phyloP scores from a whole-genome alignment of 176 grass and related monocot genomes.

The Triticum timopheevii region DNA sequence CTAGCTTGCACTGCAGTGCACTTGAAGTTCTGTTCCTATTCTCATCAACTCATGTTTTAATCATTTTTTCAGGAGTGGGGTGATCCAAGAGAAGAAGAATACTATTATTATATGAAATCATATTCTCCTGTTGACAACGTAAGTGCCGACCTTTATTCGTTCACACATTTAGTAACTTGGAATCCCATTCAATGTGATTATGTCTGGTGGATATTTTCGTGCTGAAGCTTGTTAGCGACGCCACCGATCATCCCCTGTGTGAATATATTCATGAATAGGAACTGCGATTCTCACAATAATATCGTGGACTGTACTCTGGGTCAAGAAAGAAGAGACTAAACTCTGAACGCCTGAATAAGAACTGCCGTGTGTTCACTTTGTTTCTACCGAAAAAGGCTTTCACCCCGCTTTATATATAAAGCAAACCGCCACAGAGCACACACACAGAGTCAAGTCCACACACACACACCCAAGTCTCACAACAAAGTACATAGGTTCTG shows the following conservation, averaged over 20 bases:
- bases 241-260: not conserved
- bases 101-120: conserved; percentile 91
- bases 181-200: not conserved
- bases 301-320: not conserved
- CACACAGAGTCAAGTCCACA: no score
- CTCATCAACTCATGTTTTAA: not conserved
- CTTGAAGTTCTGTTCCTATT: not conserved
- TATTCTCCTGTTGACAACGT: conserved; percentile 98
- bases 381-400: no score
- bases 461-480: no score
- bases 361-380: no score
- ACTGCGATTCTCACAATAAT: not conserved
- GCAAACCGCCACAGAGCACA: no score
- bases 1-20: not conserved
- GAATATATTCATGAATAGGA: not conserved
- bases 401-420: no score
- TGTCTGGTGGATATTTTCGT: not conserved
- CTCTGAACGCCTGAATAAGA: no score
- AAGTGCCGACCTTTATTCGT: conserved; percentile 24
- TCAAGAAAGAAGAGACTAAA: not conserved
- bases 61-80: conserved; percentile 86
- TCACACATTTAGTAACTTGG: no score
- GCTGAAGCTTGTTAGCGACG: not conserved
- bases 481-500: no score
- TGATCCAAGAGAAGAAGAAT: conserved; percentile 89